phyloP scores from a whole-genome alignment of 768 basidiomycete species.

The Rhizopogon vesiculosus region DNA sequence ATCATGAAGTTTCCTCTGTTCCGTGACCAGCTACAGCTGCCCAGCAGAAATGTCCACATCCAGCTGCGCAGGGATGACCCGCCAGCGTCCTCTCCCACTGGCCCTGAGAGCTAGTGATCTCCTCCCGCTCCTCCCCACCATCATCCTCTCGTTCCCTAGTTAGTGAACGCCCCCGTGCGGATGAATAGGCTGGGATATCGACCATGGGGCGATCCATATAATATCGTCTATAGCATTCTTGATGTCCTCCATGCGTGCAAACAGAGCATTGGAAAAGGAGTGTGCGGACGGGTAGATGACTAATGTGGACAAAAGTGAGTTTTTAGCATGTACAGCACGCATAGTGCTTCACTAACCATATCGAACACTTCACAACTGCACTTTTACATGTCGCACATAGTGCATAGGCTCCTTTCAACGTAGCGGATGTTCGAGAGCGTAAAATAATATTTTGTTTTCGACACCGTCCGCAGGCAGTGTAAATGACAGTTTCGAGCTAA shows the following conservation, averaged over 20 bases:
- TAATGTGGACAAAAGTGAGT: slow-evolving; percentile 22
- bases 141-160: slow-evolving; percentile 14
- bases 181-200: slow-evolving; percentile 26
- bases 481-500: slow-evolving; percentile 68
- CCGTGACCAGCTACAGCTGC: slow-evolving; percentile 27
- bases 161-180: slow-evolving; percentile 17
- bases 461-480: slow-evolving; percentile 67
- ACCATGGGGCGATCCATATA: slow-evolving; percentile 58
- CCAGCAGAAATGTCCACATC: slow-evolving; percentile 85
- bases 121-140: slow-evolving; percentile 8
- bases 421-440: slow-evolving; percentile 23
- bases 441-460: slow-evolving; percentile 51
- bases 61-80: slow-evolving; percentile 71
- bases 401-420: slow-evolving; percentile 40
- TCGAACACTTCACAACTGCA: slow-evolving; percentile 52
- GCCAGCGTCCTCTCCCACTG: slow-evolving; percentile 11
- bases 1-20: neutral
- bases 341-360: slow-evolving; percentile 51
- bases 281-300: slow-evolving; percentile 71
- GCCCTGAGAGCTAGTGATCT: neutral
- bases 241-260: slow-evolving; percentile 80
- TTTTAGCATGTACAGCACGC: neutral
- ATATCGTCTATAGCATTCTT: slow-evolving; percentile 68
- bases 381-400: slow-evolving; percentile 55
- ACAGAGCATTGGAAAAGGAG: slow-evolving; percentile 71